Evolutionary conservation across 352 stramenopile genomes (phyloP).

Genomic region (Pythium dissimile): DNA sequence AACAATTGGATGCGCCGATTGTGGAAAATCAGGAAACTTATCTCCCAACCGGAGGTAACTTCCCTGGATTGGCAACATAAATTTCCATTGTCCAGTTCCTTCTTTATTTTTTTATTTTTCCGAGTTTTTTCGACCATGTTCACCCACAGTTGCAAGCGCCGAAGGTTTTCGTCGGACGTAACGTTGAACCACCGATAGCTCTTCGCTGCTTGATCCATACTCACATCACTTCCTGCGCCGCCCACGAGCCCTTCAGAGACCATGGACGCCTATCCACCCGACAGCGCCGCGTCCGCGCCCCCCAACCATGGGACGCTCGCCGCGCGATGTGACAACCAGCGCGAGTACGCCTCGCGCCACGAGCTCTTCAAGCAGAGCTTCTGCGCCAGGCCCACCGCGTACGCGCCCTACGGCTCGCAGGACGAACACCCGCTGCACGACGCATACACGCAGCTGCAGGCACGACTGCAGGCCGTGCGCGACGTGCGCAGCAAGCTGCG

Average conservation of each 20-base stretch:
- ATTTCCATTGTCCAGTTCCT: background rate
- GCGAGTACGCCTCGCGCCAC: conserved; percentile 4
- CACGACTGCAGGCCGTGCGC: conserved; percentile 57
- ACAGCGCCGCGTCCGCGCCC: background rate
- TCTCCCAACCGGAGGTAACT: too few relatives aligned
- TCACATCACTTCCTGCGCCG: background rate
- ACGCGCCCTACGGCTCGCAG: conserved; percentile 41
- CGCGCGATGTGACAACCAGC: background rate
- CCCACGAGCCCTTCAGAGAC: background rate
- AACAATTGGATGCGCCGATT: too few relatives aligned
- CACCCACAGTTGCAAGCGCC: too few relatives aligned
- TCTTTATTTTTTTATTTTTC: conserved; percentile 8
- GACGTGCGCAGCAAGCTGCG: conserved; percentile 42
- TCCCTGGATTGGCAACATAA: background rate
- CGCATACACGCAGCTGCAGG: conserved; percentile 46
- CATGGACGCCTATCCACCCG: background rate
- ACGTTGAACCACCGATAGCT: conserved; percentile 7
- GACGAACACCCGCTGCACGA: conserved; percentile 62
- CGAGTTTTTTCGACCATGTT: conserved; percentile 1
- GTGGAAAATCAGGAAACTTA: too few relatives aligned
- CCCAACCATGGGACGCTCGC: background rate
- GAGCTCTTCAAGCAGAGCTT: conserved; percentile 52
- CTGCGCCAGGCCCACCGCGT: conserved; percentile 62
- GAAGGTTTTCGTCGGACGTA: background rate
- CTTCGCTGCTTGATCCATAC: too few relatives aligned